A percentile compares a stretch with the other conserved stretches of the same genome.
These are phyloP conservation scores for Babesia bigemina DNA, from an alignment of 169 alveolate genomes.

Conservation along the genomic window DNA sequence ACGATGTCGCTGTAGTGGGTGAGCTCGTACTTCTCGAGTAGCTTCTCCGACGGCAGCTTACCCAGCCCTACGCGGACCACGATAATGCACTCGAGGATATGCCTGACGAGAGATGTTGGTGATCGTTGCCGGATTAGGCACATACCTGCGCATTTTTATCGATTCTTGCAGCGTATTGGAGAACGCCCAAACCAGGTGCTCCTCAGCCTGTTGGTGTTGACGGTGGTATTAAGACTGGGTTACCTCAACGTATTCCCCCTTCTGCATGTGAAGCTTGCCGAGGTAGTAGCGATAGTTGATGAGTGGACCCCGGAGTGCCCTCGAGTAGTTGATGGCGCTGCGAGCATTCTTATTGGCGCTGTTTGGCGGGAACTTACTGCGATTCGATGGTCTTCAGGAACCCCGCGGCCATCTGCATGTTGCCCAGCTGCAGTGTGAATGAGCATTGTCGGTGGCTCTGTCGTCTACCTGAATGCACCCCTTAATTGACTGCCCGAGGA, in stretches of 20 bases:
- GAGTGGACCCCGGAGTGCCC: constrained; percentile 80
- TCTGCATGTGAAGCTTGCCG: constrained; percentile 83
- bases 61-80: constrained; percentile 84
- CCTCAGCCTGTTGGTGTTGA: constrained; percentile 60
- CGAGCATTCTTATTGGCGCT: neutral
- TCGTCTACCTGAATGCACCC: constrained; percentile 80
- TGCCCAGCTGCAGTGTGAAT: constrained; percentile 70
- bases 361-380: constrained; percentile 42
- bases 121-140: neutral
- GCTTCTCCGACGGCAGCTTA: constrained; percentile 71
- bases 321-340: constrained; percentile 75
- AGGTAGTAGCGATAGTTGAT: constrained; percentile 82
- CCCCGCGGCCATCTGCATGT: constrained; percentile 89
- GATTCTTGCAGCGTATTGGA: constrained; percentile 71
- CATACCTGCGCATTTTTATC: constrained; percentile 69
- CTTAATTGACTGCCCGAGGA: constrained; percentile 82
- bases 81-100: constrained; percentile 80
- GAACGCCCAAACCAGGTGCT: constrained; percentile 77
- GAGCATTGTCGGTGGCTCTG: neutral
- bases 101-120: constrained; percentile 38
- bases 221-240: neutral
- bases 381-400: constrained; percentile 83
- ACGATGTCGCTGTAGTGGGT: constrained; percentile 76
- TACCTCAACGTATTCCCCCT: constrained; percentile 78
- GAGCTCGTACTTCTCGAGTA: constrained; percentile 76